Conservation (phyloP, 1,284 basidiomycete genomes). For the Trametes versicolor region DNA sequence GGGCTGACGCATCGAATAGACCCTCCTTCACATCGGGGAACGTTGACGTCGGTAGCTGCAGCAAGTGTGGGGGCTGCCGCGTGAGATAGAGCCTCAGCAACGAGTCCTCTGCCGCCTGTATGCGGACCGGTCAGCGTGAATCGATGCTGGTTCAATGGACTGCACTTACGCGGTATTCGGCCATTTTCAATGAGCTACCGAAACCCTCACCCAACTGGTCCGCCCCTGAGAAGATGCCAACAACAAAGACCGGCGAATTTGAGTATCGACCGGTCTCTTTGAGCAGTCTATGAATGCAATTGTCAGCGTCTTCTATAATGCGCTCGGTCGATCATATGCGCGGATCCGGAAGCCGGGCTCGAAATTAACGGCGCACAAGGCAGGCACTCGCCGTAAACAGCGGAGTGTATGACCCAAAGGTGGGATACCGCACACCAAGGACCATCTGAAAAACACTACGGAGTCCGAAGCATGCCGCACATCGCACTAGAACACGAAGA, state of each 20-base stretch:
- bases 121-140: constrained; percentile 12
- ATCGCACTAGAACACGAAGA: too few relatives aligned
- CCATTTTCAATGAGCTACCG: constrained; percentile 94
- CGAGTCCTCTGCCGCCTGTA: constrained; percentile 86
- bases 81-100: constrained; percentile 85
- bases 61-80: constrained; percentile 69
- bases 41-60: constrained; percentile 77
- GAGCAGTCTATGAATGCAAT: constrained; percentile 65
- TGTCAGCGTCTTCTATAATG: constrained; percentile 1
- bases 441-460: too few relatives aligned
- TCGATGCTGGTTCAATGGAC: constrained; percentile 5
- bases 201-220: constrained; percentile 96
- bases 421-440: too few relatives aligned
- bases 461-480: too few relatives aligned
- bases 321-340: not conserved
- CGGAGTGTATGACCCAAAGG: too few relatives aligned
- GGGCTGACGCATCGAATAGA: constrained; percentile 50
- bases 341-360: not conserved
- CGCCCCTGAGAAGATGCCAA: constrained; percentile 91
- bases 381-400: not conserved
- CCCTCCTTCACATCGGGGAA: constrained; percentile 63
- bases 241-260: constrained; percentile 91
- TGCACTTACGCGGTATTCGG: constrained; percentile 85
- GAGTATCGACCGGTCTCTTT: constrained; percentile 93
- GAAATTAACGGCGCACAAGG: not conserved